These are phyloP conservation scores for Trichoderma harzianum DNA, from an alignment of 2,329 filamentous ascomycete genomes.

Conservation along the genomic window DNA sequence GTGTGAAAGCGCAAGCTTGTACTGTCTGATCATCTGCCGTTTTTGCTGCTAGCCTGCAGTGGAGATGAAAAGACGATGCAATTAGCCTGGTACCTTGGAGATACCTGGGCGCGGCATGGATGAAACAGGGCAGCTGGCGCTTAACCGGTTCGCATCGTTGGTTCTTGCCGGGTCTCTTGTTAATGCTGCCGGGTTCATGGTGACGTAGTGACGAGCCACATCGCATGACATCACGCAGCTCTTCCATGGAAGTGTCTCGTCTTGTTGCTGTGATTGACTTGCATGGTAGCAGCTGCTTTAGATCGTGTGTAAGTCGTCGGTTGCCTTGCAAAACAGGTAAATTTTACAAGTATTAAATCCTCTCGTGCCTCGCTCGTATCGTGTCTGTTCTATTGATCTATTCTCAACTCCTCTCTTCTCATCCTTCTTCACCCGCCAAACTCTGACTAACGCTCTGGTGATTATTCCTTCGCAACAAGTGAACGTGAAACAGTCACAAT, in stretches of 20 bases:
- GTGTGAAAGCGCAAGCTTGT: background rate
- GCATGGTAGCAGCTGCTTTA: background rate
- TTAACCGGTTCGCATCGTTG: background rate
- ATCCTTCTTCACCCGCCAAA: background rate
- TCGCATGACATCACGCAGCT: slow-evolving; percentile 15
- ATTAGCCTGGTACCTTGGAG: background rate
- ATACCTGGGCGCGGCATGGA: background rate
- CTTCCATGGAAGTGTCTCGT: background rate
- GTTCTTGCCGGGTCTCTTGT: slow-evolving; percentile 4
- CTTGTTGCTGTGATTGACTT: background rate
- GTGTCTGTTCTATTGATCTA: background rate
- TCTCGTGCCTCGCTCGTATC: background rate
- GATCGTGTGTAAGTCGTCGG: background rate
- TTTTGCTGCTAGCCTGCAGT: background rate
- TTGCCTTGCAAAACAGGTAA: background rate
- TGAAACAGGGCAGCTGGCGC: slow-evolving; percentile 9
- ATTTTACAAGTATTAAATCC: background rate
- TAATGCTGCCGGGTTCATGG: background rate
- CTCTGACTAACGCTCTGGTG: background rate
- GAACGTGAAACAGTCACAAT: background rate
- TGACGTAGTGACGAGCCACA: slow-evolving; percentile 16
- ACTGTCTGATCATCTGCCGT: slow-evolving; percentile 9
- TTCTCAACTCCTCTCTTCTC: background rate
- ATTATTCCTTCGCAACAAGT: background rate
- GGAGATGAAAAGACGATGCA: background rate